Percentiles rank a stretch among this genome's conserved stretches.
Evolutionary conservation across 202 grass and related monocot genomes (phyloP).

Genomic region (Elaeis oleifera): DNA sequence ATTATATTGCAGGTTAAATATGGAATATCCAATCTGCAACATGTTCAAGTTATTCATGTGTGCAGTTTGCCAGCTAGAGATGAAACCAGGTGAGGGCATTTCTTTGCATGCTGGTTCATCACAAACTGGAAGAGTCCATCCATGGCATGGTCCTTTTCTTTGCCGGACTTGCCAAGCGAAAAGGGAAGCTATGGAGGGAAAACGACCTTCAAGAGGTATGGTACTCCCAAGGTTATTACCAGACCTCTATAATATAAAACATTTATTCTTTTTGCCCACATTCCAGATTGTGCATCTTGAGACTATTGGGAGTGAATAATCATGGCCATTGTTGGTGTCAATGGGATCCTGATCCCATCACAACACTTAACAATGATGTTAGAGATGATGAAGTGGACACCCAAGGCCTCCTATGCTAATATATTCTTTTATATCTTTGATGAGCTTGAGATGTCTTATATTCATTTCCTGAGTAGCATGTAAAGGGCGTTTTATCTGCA

Average conservation of each 20-base stretch:
- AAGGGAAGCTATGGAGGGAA: conserved; percentile 97
- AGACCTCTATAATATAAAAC: background rate
- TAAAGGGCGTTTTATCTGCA: no score
- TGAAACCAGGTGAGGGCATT: conserved; percentile 92
- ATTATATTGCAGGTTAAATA: conserved; percentile 51
- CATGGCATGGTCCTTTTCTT: conserved; percentile 90
- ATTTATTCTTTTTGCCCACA: conserved; percentile 4
- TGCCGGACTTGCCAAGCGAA: conserved; percentile 76
- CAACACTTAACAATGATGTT: conserved; percentile 8
- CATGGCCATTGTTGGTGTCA: conserved; percentile 16
- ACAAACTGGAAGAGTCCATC: conserved; percentile 47
- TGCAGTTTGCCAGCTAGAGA: conserved; percentile 89
- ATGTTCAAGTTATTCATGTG: conserved; percentile 81
- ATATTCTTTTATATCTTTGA: no score
- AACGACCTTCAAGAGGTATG: conserved; percentile 44
- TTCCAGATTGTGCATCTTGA: conserved; percentile 42
- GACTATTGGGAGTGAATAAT: conserved; percentile 30
- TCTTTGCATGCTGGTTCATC: conserved; percentile 54
- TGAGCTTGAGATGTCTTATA: no score
- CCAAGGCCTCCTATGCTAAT: no score
- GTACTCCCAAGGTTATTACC: background rate
- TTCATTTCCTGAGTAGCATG: no score
- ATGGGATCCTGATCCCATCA: conserved; percentile 25
- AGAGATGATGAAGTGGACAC: background rate
- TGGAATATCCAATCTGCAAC: conserved; percentile 48